Evolutionary conservation across 306 rosid species (phyloP).

Genomic region (Arachis hypogaea): DNA sequence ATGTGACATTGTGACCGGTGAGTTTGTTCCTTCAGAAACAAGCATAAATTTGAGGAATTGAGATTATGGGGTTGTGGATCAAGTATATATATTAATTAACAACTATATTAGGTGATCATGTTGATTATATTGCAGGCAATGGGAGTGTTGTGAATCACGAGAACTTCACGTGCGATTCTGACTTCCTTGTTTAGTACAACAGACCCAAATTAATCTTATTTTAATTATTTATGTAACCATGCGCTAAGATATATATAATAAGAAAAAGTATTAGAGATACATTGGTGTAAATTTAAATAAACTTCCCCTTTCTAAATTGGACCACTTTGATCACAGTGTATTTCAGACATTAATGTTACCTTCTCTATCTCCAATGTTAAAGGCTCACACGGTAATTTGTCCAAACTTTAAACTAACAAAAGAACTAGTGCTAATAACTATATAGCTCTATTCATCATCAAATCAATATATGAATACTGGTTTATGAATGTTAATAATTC

Average conservation of each 20-base stretch:
- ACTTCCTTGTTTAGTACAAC: constrained; percentile 59
- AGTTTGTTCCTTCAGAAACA: constrained; percentile 41
- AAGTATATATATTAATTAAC: constrained; percentile 10
- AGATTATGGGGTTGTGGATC: constrained; percentile 32
- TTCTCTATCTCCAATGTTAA: constrained; percentile 38
- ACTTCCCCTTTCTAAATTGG: constrained; percentile 30
- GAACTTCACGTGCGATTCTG: constrained; percentile 94
- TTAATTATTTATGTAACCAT: neutral
- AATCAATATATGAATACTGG: neutral
- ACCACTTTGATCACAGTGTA: constrained; percentile 54
- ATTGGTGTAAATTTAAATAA: too few relatives aligned
- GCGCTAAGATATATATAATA: constrained; percentile 43
- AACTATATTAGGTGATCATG: constrained; percentile 14
- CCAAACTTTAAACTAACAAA: constrained; percentile 9
- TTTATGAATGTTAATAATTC: neutral
- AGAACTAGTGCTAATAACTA: too few relatives aligned
- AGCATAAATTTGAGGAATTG: constrained; percentile 46
- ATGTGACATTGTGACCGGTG: neutral
- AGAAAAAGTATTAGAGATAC: neutral
- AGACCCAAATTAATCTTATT: constrained; percentile 28
- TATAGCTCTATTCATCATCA: neutral
- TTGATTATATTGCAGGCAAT: constrained; percentile 67
- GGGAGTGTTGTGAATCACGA: constrained; percentile 74
- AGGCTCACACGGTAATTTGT: constrained; percentile 47
- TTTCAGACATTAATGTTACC: constrained; percentile 45